Percentiles rank a stretch among this genome's conserved stretches.
Conservation (phyloP, 2,329 filamentous ascomycete genomes). For the Hyphodiscus sp. region DNA sequence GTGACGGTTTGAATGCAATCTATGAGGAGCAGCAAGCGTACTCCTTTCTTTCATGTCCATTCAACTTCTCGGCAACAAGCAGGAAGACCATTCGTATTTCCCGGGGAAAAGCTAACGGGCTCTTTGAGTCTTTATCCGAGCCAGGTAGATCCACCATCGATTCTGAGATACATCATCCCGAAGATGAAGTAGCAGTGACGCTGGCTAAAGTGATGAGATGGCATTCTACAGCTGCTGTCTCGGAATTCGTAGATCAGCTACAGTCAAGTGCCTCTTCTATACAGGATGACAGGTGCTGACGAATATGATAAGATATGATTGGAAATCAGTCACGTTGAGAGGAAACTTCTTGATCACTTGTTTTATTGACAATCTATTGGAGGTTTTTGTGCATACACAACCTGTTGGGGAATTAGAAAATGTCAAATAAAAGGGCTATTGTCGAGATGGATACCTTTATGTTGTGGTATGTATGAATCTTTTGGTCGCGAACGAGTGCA, state of each 20-base stretch:
- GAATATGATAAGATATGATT: constrained; percentile 5
- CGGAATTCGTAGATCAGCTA: constrained; percentile 11
- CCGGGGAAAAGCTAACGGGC: no score
- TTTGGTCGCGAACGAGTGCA: constrained; percentile 10
- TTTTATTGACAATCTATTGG: not conserved
- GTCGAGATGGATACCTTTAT: not conserved
- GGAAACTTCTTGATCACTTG: not conserved
- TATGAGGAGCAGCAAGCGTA: no score
- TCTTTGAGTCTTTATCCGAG: no score
- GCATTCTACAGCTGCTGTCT: constrained; percentile 8
- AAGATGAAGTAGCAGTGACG: not conserved
- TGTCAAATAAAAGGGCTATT: no score
- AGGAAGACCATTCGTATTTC: no score
- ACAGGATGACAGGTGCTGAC: constrained; percentile 14
- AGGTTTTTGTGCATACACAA: constrained; percentile 21
- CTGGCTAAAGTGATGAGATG: constrained; percentile 2
- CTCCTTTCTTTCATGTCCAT: no score
- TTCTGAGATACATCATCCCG: not conserved
- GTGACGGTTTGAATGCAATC: no score
- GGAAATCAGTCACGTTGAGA: not conserved
- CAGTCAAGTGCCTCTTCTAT: constrained; percentile 1
- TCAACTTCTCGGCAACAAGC: no score
- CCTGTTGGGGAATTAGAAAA: not conserved
- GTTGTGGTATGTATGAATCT: constrained; percentile 20
- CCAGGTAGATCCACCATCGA: constrained; percentile 3